These are phyloP conservation scores for Saccharomyces uvarum DNA, from an alignment of 1,139 yeast genomes.

Conservation along the genomic window DNA sequence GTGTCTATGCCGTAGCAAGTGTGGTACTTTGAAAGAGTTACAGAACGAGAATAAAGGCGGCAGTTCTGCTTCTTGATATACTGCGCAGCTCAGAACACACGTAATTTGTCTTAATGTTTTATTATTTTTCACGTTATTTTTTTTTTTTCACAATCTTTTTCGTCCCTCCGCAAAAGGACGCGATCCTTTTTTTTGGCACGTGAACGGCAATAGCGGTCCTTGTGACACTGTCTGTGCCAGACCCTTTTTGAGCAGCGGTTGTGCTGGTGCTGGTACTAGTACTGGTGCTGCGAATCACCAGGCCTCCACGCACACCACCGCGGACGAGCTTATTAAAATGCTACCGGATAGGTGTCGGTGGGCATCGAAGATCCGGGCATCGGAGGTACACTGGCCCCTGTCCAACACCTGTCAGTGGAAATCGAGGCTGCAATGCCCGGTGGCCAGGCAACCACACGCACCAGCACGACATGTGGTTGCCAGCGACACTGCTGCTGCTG, in stretches of 20 bases:
- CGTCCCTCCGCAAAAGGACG: no score
- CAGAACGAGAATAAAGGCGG: neutral
- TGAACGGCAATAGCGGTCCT: no score
- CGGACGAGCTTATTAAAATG: neutral
- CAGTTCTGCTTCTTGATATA: no score
- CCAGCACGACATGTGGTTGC: neutral
- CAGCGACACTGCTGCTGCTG: neutral
- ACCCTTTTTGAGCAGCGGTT: neutral
- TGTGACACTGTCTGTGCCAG: neutral
- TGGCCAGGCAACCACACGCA: neutral
- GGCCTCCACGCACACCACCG: neutral
- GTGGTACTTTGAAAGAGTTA: neutral
- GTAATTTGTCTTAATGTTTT: no score
- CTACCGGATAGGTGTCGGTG: neutral
- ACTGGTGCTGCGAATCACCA: no score
- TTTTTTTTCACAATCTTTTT: no score
- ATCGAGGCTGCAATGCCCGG: neutral
- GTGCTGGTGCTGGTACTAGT: neutral
- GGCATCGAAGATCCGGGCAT: neutral
- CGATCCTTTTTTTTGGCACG: neutral
- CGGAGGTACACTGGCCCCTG: neutral
- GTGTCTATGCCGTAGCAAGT: neutral
- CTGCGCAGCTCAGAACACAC: no score
- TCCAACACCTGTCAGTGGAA: neutral
- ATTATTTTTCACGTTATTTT: no score